Conservation (phyloP, 305 asterid species). For the Caryopteris hybrid region DNA sequence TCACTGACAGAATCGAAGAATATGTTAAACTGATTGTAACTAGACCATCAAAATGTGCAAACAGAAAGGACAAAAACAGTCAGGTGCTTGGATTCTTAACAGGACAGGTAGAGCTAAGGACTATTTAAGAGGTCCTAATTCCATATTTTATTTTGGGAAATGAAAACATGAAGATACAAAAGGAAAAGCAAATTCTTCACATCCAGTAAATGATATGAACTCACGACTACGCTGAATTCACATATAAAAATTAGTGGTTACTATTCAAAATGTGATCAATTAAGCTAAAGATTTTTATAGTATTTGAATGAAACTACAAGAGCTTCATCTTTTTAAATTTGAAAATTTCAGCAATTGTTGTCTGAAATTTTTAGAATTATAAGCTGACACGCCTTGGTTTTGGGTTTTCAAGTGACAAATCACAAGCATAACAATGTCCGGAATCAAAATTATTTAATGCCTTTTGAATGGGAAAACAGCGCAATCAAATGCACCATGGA, state of each 20-base stretch:
- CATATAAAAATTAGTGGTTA: background rate
- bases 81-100: too few species aligned
- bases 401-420: background rate
- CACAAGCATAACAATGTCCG: background rate
- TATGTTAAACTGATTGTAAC: background rate
- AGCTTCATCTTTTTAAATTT: background rate
- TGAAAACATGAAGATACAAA: too few species aligned
- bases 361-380: background rate
- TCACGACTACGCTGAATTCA: too few species aligned
- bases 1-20: slow-evolving; percentile 56
- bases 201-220: too few species aligned
- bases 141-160: background rate
- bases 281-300: background rate
- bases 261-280: background rate
- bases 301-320: background rate
- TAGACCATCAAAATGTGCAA: background rate
- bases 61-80: too few species aligned
- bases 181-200: too few species aligned
- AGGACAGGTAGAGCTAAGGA: background rate
- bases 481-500: background rate
- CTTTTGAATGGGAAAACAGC: background rate
- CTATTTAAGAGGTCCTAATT: background rate
- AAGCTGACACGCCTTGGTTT: background rate
- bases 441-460: background rate
- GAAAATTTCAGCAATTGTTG: background rate